Percentiles rank a stretch among this genome's conserved stretches.
These are phyloP conservation scores for Crucibulum laeve DNA, from an alignment of 768 basidiomycete genomes.

Conservation along the genomic window DNA sequence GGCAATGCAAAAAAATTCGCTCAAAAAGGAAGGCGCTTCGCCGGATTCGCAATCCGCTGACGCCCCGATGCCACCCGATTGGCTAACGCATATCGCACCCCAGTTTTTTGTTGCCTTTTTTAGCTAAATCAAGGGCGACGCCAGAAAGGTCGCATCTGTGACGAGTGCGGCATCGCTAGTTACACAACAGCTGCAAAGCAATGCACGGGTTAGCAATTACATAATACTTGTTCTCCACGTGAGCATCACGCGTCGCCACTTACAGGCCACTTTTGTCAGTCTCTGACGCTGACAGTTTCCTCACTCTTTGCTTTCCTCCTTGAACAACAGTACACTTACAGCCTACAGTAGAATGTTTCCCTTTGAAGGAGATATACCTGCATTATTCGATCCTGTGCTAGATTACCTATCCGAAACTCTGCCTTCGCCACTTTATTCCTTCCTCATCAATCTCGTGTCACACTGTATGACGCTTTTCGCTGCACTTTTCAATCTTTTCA, in stretches of 20 bases:
- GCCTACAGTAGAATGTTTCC: slow-evolving; percentile 14
- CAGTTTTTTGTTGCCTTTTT: slow-evolving; percentile 14
- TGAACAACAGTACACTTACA: neutral
- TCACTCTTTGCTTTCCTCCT: neutral
- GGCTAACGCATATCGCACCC: slow-evolving; percentile 19
- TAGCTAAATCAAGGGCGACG: too few species aligned
- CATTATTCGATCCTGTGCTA: slow-evolving; percentile 49
- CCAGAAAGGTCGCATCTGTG: too few species aligned
- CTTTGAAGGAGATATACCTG: too few species aligned
- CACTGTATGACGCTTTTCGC: slow-evolving; percentile 47
- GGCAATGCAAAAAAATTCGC: slow-evolving; percentile 2
- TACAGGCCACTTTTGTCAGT: too few species aligned
- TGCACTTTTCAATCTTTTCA: slow-evolving; percentile 42
- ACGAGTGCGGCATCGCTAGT: too few species aligned
- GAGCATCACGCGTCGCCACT: too few species aligned
- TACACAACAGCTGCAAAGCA: too few species aligned
- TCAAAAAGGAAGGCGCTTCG: neutral
- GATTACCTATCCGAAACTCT: slow-evolving; percentile 49
- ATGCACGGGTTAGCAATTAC: too few species aligned
- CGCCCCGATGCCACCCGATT: slow-evolving; percentile 19
- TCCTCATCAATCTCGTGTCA: slow-evolving; percentile 47
- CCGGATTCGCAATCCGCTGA: neutral
- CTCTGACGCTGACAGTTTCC: too few species aligned
- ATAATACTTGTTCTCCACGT: too few species aligned
- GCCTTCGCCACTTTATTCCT: slow-evolving; percentile 50